Base-by-base conservation (phyloP, 2,329 filamentous ascomycete species). In the Nannizzia gypsea region DNA sequence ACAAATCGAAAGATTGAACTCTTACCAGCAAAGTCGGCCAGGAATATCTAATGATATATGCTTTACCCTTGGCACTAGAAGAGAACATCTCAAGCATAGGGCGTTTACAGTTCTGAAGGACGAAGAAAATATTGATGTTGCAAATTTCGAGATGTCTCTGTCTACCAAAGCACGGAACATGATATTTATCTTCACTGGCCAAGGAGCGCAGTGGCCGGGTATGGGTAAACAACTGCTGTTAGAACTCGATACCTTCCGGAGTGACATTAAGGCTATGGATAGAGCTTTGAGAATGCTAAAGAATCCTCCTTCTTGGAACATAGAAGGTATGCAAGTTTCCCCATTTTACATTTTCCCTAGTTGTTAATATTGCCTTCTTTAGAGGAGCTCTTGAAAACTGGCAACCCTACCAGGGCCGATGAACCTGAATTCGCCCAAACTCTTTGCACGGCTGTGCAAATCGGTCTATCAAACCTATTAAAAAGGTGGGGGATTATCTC, bases 401-500 rank as follows among this genome's bases (percentile, higher is more conserved):
- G 17, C 17, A 3, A 34, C 8, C 15, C 17, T n/a, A n/a, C 42
- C 1, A 60, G 61, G 4, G 63, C 73, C 6, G 64, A 68, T 42
- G 54, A 65, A 0, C 66, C 70, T 0, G 65, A 67, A 17, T 64
- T 70, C 2, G 66, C 66, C 24, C 70, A 72, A 38, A 68, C 70
- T 1, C 64, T 67, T 31, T 68, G 67, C 26, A 69, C 69, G 2
- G 69, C 68, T 2, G 55, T 72, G 3, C 70, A 72, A 52, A 57
- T 72, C 17, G 70, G 67, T 1, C 59, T 72, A 2, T 65, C 69
- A 1, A 67, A 70, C 17, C 60, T 72, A 11, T 57, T 72, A 0
- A 58, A 61, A n/a, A 64, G 60, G 1, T 70, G 67, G 66, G 65
- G 65, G 4, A 62, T 72, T 22, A 40, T 44, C 0, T 65, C 69